Percentiles rank a stretch among this genome's conserved stretches.
phyloP scores from a whole-genome alignment of 352 stramenopile species.

The Blastocystis sp. region DNA sequence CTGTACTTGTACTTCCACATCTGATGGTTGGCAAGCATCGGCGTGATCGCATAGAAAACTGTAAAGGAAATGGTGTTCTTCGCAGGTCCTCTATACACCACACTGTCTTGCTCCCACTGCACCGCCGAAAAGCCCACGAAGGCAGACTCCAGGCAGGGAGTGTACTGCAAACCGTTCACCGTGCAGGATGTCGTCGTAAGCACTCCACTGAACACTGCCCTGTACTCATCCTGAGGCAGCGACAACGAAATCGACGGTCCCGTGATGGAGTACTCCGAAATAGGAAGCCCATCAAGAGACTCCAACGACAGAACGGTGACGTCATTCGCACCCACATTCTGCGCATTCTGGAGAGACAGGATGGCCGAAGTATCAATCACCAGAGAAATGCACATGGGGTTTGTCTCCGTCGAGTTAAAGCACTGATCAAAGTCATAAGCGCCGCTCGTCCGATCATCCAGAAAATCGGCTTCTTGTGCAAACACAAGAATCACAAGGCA shows the following conservation, averaged over 20 bases:
- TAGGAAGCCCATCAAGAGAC: background rate
- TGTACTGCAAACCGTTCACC: background rate
- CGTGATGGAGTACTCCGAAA: background rate
- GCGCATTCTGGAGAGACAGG: background rate
- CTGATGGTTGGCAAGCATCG: background rate
- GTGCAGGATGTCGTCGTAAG: background rate
- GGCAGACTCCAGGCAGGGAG: background rate
- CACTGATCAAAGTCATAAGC: background rate
- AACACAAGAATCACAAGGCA: background rate
- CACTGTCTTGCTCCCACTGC: background rate
- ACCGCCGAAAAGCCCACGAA: background rate
- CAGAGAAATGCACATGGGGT: background rate
- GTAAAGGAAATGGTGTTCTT: background rate
- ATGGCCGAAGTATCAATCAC: background rate
- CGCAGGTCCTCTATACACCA: background rate
- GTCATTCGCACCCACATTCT: background rate
- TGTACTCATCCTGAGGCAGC: background rate
- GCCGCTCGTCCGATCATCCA: background rate
- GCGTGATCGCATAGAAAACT: background rate
- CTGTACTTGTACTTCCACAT: background rate
- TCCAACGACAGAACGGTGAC: background rate
- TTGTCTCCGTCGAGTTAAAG: background rate
- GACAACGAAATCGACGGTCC: background rate
- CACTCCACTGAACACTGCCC: background rate
- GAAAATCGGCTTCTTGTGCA: background rate